Evolutionary conservation across 2,329 filamentous ascomycete genomes (phyloP).

Genomic region (Cladosporium sp.): DNA sequence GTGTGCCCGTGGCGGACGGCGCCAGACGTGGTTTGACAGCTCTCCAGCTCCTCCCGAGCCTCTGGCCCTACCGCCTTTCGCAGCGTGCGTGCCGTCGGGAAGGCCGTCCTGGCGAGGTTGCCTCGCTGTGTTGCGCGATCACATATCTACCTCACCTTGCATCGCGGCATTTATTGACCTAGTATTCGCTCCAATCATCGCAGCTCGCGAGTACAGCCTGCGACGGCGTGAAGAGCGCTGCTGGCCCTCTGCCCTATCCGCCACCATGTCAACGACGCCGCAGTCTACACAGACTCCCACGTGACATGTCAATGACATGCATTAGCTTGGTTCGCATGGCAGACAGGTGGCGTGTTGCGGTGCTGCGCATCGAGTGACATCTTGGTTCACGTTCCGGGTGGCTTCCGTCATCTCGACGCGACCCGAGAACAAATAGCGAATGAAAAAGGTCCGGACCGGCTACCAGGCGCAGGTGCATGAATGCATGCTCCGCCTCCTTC

Average conservation of each 20-base stretch:
- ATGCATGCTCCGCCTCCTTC: constrained; percentile 5
- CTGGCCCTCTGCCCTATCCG: too few relatives aligned
- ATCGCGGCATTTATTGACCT: neutral
- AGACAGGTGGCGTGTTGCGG: neutral
- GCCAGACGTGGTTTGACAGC: constrained; percentile 10
- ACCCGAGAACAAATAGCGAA: neutral
- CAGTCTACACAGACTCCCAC: neutral
- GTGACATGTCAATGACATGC: constrained; percentile 13
- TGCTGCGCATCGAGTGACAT: neutral
- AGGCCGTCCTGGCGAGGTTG: neutral
- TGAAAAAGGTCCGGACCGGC: constrained; percentile 3
- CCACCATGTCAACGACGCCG: neutral
- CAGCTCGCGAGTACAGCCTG: too few relatives aligned
- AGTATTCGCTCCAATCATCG: too few relatives aligned
- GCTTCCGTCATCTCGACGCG: constrained; percentile 1
- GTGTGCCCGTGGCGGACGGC: constrained; percentile 1
- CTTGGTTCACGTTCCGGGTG: constrained; percentile 6
- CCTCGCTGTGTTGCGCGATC: neutral
- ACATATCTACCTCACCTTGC: constrained; percentile 1
- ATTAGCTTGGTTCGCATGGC: constrained; percentile 1
- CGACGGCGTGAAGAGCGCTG: too few relatives aligned
- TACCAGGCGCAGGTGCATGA: constrained; percentile 10
- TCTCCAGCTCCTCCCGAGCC: neutral
- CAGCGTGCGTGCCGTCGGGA: neutral
- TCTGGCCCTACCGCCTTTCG: constrained; percentile 6